Base-by-base conservation (phyloP, 371 early-diverging fungal genomes). In the Rhizomucor miehei region DNA sequence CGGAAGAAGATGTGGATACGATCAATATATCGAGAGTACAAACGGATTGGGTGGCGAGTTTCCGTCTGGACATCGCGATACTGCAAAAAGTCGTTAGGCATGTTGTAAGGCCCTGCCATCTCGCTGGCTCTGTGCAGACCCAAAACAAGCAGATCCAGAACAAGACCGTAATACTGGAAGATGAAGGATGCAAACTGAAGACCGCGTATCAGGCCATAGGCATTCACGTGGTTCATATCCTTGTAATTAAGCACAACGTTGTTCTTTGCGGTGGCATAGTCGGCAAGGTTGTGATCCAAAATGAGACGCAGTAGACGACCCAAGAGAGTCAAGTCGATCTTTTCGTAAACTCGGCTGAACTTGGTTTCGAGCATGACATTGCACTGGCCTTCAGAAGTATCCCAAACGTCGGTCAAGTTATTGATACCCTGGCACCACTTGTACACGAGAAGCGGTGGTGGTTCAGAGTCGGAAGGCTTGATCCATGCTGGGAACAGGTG, bases 181-280 rank as follows among this genome's bases (percentile, higher is more conserved):
- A 99, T 90, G 75, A 99, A 99, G 16, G 94, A 89, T 37, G 93
- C 92, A 70, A 99, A 99, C 73, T 98, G 98, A 57, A 99, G 85
- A 59, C 99, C 99, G 60, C 96, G 91, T 62, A 99, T 93, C 46
- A 99, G 72, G 60, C 99, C 99, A 66, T 91, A 92, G 12, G 92
- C 86, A 71, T 99, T 99, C 53, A 91, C 92, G 77, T 96, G 98
- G 70, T 90, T 89, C 96, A 99, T 99, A 66, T 99, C 99, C 84
- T 99, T 99, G 84, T 98, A 99, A 55, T 83, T 91, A 54, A 99
- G 75, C 6, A 88, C 94, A 44, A 95, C 91, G 75, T 97, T 98
- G 80, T 97, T 97, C 81, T 99, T 97, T 54, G 95, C 93, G 0
- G 98, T 94, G 82, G 99, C 97, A 73, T 99, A 99, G 65, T 99